Percentiles rank a stretch among this genome's conserved stretches.
phyloP scores from a whole-genome alignment of 225 moss, liverwort and hornwort genomes.

The Bryoerythrophyllum caledonicum region DNA sequence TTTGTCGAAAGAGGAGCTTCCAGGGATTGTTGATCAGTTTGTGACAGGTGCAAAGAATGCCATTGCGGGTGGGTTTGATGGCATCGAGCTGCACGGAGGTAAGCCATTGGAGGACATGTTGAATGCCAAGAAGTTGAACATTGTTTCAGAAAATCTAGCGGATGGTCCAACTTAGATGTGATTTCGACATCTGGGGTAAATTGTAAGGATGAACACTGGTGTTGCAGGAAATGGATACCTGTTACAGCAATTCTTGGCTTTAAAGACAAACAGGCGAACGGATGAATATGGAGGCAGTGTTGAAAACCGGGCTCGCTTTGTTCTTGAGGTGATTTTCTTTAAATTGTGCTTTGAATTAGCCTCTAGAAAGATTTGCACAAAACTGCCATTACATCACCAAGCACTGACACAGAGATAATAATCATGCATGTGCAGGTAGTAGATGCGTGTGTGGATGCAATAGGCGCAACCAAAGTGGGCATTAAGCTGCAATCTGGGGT shows the following conservation, averaged over 20 bases:
- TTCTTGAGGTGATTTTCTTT: conserved; percentile 1
- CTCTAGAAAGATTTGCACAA: not conserved
- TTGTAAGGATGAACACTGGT: not conserved
- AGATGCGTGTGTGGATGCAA: conserved; percentile 7
- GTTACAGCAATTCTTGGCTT: conserved; percentile 5
- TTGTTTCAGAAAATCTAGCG: not conserved
- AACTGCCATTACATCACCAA: not conserved
- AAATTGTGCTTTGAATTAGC: too few species aligned
- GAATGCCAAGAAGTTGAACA: not conserved
- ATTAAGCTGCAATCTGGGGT: not conserved
- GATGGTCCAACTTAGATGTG: not conserved
- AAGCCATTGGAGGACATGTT: not conserved
- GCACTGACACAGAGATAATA: not conserved
- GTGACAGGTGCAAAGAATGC: not conserved
- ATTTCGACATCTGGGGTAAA: not conserved
- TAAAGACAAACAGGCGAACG: conserved; percentile 3
- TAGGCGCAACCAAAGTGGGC: not conserved
- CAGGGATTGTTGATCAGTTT: not conserved
- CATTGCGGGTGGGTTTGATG: conserved; percentile 6
- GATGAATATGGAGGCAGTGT: conserved; percentile 12
- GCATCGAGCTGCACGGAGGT: conserved; percentile 10
- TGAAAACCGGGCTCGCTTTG: not conserved
- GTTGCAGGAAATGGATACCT: conserved; percentile 9
- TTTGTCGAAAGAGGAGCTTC: conserved; percentile 2
- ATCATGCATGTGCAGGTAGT: conserved; percentile 11